Evolutionary conservation across 1,284 basidiomycete genomes (phyloP).

Genomic region (Rhodotorula sp.): DNA sequence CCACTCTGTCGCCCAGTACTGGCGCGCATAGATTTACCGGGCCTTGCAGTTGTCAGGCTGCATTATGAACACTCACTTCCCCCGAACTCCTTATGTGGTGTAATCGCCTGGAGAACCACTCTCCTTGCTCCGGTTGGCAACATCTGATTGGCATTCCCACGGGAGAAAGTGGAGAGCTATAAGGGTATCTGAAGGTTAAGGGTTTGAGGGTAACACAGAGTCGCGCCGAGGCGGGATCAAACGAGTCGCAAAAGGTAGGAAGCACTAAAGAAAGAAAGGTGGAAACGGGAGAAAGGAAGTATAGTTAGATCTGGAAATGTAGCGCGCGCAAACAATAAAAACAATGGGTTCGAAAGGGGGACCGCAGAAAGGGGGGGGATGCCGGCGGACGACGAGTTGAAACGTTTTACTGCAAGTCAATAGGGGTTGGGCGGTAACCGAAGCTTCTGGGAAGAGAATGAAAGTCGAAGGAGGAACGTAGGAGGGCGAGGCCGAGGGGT

Average conservation of each 20-base stretch:
- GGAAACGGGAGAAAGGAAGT: neutral
- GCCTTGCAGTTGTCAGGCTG: neutral
- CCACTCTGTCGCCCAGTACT: conserved; percentile 54
- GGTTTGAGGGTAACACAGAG: no score
- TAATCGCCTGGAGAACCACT: neutral
- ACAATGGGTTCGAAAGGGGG: no score
- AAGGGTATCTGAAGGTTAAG: neutral
- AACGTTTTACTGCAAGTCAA: neutral
- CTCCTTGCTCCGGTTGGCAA: neutral
- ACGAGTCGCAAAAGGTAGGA: neutral
- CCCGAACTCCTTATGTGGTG: neutral
- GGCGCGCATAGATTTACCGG: neutral
- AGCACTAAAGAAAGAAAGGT: neutral
- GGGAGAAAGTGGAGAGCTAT: neutral
- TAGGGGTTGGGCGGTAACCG: neutral
- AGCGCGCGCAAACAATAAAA: no score
- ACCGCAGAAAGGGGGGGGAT: no score
- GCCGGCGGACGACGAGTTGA: no score
- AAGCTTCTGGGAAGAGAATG: neutral
- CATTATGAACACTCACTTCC: neutral
- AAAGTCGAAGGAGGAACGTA: neutral
- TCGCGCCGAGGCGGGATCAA: neutral
- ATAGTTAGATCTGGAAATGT: neutral
- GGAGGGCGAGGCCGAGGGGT: neutral
- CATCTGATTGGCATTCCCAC: no score